These are phyloP conservation scores for Macrotyloma uniflorum DNA, from an alignment of 306 rosid species.

Conservation along the genomic window DNA sequence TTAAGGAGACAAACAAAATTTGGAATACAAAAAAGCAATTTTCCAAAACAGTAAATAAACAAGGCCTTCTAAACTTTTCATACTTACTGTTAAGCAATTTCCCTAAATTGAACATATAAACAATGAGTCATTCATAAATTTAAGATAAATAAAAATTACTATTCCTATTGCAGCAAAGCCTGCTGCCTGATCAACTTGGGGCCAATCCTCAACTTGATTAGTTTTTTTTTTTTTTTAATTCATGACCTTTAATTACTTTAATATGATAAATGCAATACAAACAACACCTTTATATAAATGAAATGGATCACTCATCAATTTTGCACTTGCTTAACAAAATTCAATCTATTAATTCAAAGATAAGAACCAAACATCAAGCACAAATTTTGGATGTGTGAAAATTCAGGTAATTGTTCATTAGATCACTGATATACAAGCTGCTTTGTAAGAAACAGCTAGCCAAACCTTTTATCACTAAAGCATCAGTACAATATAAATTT, in stretches of 20 bases:
- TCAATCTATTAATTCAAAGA: background rate
- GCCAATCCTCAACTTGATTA: no score
- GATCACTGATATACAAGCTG: background rate
- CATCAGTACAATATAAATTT: background rate
- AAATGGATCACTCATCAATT: background rate
- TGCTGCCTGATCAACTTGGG: no score
- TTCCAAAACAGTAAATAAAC: background rate
- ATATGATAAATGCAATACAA: background rate
- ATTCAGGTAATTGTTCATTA: background rate
- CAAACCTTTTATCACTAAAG: constrained; percentile 1
- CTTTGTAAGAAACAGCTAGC: constrained; percentile 22
- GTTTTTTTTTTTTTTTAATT: background rate
- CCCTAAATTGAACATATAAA: background rate
- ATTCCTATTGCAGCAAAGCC: no score
- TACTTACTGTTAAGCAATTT: no score
- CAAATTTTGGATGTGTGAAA: constrained; percentile 5
- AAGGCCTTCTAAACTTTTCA: background rate
- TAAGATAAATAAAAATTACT: no score
- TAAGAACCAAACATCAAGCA: background rate
- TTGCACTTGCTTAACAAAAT: constrained; percentile 10
- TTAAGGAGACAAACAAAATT: background rate
- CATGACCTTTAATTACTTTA: background rate
- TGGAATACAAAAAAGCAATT: background rate
- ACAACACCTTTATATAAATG: background rate
- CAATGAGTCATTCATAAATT: background rate